phyloP scores from a whole-genome alignment of 257 asterid genomes.

The Nemophila menziesii region DNA sequence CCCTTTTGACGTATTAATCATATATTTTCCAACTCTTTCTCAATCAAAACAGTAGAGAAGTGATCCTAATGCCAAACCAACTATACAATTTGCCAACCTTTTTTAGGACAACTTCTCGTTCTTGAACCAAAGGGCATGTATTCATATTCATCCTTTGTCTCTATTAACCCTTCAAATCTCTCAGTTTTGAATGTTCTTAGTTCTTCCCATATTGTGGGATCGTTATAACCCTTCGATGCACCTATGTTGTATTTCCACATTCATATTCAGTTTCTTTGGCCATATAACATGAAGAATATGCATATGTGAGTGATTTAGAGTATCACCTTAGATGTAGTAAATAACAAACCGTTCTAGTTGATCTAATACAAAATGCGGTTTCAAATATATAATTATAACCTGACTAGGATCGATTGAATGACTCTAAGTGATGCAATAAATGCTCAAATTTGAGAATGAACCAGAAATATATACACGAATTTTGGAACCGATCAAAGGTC shows the following conservation, averaged over 20 bases:
- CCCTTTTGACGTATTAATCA: slow-evolving; percentile 20
- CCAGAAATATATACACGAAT: no score
- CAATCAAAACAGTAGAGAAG: slow-evolving; percentile 57
- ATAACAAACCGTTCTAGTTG: no score
- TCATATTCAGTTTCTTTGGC: no score
- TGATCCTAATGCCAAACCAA: slow-evolving; percentile 34
- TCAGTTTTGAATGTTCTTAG: slow-evolving; percentile 64
- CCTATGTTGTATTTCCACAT: no score
- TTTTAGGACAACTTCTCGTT: slow-evolving; percentile 61
- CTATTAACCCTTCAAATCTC: slow-evolving; percentile 44
- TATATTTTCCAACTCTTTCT: slow-evolving; percentile 19
- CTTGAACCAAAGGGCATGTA: slow-evolving; percentile 50
- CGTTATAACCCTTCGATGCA: slow-evolving; percentile 55
- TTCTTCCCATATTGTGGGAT: slow-evolving; percentile 51
- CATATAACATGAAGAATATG: slow-evolving; percentile 47
- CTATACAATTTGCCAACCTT: slow-evolving; percentile 37
- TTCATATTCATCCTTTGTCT: slow-evolving; percentile 32
- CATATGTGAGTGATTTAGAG: slow-evolving; percentile 46
- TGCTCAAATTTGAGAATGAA: no score
- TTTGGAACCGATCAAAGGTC: no score
- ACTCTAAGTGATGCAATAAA: no score
- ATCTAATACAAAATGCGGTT: no score
- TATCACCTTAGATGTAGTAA: slow-evolving; percentile 29
- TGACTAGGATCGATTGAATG: no score
- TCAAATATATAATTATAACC: no score